A percentile compares a stretch with the other conserved stretches of the same genome.
phyloP scores from a whole-genome alignment of 306 rosid species.

The Gynostemma pentaphyllum region DNA sequence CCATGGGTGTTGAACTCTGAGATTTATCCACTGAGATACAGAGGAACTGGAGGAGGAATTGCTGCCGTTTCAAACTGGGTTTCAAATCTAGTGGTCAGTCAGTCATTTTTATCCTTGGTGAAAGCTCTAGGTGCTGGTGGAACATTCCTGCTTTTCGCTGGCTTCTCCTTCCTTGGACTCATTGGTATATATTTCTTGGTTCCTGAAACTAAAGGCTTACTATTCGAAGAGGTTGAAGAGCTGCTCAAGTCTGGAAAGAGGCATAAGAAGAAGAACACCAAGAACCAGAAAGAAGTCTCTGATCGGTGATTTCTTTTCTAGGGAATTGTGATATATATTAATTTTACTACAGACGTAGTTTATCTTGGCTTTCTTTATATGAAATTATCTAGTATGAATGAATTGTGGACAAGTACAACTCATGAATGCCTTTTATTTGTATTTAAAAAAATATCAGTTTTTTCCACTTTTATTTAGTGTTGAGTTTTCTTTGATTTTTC shows the following conservation, averaged over 20 bases:
- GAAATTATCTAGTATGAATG: neutral
- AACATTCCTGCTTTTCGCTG: constrained; percentile 67
- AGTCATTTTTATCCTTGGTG: constrained; percentile 53
- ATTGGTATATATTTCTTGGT: constrained; percentile 34
- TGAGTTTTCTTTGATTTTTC: no score
- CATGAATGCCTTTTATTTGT: neutral
- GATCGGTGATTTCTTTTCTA: neutral
- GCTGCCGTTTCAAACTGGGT: constrained; percentile 79
- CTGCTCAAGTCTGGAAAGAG: constrained; percentile 38
- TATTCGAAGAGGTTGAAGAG: constrained; percentile 54
- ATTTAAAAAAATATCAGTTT: neutral
- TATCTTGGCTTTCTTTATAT: neutral
- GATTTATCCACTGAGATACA: constrained; percentile 60
- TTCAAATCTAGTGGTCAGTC: constrained; percentile 56
- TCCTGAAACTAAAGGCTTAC: constrained; percentile 63
- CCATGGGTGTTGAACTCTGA: constrained; percentile 85
- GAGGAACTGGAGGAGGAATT: constrained; percentile 75
- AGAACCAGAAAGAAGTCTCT: neutral
- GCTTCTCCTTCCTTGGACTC: constrained; percentile 43
- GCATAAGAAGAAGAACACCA: neutral
- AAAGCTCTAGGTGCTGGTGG: constrained; percentile 41
- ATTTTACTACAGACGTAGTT: neutral
- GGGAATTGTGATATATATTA: neutral
- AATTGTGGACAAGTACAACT: neutral
- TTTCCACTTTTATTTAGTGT: neutral